Percentiles rank a stretch among this genome's conserved stretches.
phyloP scores from a whole-genome alignment of 208 protist genomes.

The Vickermania spadyakhi region DNA sequence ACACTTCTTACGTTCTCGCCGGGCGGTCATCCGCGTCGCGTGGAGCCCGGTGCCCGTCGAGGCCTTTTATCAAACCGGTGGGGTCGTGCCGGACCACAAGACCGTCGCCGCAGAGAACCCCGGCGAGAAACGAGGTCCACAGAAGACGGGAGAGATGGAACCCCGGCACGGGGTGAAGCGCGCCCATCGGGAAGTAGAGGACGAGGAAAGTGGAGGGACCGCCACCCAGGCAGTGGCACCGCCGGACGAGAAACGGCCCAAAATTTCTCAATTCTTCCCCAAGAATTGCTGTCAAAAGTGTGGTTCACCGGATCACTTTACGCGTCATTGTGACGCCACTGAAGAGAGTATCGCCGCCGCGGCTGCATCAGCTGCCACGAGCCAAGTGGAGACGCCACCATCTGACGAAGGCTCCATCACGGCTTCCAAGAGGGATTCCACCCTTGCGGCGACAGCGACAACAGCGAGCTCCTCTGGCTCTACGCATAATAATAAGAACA shows the following conservation, averaged over 20 bases:
- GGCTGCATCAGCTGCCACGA: slow-evolving; percentile 29
- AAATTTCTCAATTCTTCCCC: slow-evolving; percentile 12
- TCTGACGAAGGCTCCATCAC: too few relatives aligned
- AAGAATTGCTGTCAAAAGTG: slow-evolving; percentile 36
- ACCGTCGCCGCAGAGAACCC: background rate
- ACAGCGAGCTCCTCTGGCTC: too few relatives aligned
- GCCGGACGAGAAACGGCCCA: background rate
- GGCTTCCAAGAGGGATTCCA: too few relatives aligned
- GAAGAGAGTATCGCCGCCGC: slow-evolving; percentile 22
- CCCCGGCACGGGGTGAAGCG: background rate
- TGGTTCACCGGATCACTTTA: slow-evolving; percentile 22
- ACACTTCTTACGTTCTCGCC: background rate
- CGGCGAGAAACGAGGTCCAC: background rate
- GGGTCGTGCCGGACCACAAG: slow-evolving; percentile 31
- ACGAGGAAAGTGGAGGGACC: background rate
- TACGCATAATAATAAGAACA: too few relatives aligned
- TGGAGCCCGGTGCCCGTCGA: slow-evolving; percentile 38
- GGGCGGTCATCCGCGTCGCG: slow-evolving; percentile 20
- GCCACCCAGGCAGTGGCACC: background rate
- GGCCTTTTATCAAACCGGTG: slow-evolving; percentile 50
- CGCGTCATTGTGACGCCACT: slow-evolving; percentile 21
- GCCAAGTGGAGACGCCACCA: background rate
- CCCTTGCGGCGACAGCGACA: too few relatives aligned
- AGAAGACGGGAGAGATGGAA: background rate
- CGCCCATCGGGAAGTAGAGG: background rate